Conservation (phyloP, 306 rosid genomes). For the Begonia fuchsioides region DNA sequence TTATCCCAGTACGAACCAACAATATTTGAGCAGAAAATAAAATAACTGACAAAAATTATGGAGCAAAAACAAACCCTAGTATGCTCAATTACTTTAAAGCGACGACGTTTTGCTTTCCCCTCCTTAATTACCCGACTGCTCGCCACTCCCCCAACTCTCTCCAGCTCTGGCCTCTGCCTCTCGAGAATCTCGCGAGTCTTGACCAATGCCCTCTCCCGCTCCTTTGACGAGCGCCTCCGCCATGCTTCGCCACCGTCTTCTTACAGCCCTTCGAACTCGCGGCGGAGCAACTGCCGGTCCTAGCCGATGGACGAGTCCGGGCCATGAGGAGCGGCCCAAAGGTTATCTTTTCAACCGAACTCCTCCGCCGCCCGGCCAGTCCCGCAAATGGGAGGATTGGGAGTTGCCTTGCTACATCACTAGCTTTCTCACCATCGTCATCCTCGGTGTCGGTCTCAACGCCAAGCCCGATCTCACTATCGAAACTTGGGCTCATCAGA, state of each 20-base stretch:
- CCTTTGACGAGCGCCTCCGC: conserved; percentile 34
- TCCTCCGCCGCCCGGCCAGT: conserved; percentile 55
- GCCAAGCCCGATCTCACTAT: conserved; percentile 98
- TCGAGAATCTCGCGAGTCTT: not conserved
- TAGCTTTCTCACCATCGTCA: conserved; percentile 90
- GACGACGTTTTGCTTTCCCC: no score
- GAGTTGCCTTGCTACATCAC: conserved; percentile 96
- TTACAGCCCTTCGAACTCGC: conserved; percentile 47
- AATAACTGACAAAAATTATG: no score
- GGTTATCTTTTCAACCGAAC: conserved; percentile 71
- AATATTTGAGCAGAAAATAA: no score
- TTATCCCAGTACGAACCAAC: no score
- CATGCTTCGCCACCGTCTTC: conserved; percentile 71
- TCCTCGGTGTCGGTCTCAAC: conserved; percentile 95
- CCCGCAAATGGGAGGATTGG: conserved; percentile 99
- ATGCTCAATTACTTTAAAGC: no score
- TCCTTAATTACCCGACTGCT: no score
- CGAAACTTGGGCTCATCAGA: conserved; percentile 97
- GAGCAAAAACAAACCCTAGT: no score
- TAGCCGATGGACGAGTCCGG: conserved; percentile 72
- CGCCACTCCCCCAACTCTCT: no score
- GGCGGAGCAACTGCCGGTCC: conserved; percentile 47
- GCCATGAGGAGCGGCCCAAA: conserved; percentile 79
- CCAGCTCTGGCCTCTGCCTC: no score
- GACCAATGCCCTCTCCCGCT: conserved; percentile 26